Percentiles rank a stretch among this genome's conserved stretches.
Conservation (phyloP, 1,139 yeast genomes). For the Geotrichum carabidarum region DNA sequence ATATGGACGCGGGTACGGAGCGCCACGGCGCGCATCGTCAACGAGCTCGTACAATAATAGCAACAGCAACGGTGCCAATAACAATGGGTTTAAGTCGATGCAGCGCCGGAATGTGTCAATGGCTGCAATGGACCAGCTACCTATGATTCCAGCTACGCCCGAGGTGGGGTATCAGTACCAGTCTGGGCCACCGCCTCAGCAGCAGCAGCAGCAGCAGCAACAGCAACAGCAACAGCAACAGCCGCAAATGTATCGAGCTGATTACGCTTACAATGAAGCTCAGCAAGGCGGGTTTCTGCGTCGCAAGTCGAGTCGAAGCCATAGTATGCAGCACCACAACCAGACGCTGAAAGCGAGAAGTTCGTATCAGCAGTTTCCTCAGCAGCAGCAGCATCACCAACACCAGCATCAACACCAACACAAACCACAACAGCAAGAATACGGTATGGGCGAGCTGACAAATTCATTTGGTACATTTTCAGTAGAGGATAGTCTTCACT, state of each 20-base stretch:
- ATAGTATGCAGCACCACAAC: neutral
- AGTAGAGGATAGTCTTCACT: neutral
- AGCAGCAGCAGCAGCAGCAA: conserved; percentile 2
- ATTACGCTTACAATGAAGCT: neutral
- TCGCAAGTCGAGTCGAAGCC: neutral
- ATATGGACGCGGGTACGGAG: neutral
- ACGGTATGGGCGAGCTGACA: neutral
- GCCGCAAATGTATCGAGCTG: neutral
- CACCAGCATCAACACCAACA: neutral
- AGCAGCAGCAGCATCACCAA: neutral
- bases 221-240: conserved; percentile 8
- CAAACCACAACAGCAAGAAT: neutral
- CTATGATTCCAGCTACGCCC: neutral
- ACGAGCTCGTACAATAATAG: conserved; percentile 8
- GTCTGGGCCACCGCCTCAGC: neutral
- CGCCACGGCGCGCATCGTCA: conserved; percentile 13
- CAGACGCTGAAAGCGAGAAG: neutral
- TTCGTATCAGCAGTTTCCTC: neutral
- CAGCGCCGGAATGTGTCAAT: conserved; percentile 4
- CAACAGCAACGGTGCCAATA: neutral
- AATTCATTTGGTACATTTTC: neutral
- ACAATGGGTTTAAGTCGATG: neutral
- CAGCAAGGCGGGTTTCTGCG: neutral
- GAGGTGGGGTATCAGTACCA: conserved; percentile 1
- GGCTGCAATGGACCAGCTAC: conserved; percentile 4